Evolutionary conservation across 257 asterid species (phyloP).

Genomic region (Solanum pinnatisectum): DNA sequence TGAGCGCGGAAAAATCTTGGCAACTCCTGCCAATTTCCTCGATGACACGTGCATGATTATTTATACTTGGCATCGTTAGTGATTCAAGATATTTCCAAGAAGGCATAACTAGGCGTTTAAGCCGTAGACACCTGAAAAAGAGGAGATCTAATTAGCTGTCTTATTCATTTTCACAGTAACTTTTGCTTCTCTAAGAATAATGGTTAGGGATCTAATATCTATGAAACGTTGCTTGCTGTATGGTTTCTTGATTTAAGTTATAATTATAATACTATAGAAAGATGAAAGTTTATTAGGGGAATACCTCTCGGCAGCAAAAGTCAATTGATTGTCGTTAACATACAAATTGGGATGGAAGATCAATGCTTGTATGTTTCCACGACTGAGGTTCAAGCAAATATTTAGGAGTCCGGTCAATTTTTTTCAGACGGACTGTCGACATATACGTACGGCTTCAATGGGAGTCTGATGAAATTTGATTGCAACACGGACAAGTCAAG

Average conservation of each 20-base stretch:
- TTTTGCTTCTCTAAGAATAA: neutral
- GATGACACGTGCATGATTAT: slow-evolving; percentile 47
- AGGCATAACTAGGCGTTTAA: slow-evolving; percentile 72
- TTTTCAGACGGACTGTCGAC: slow-evolving; percentile 66
- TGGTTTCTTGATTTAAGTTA: neutral
- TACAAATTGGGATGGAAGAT: slow-evolving; percentile 64
- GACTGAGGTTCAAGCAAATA: slow-evolving; percentile 56
- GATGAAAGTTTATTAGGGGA: neutral
- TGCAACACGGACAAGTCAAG: slow-evolving; percentile 51
- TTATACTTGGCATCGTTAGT: slow-evolving; percentile 66
- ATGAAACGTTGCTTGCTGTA: neutral
- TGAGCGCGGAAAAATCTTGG: slow-evolving; percentile 46
- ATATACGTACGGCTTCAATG: slow-evolving; percentile 58
- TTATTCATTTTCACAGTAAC: neutral
- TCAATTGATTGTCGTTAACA: slow-evolving; percentile 56
- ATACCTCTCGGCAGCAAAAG: slow-evolving; percentile 73
- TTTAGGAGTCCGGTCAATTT: slow-evolving; percentile 46
- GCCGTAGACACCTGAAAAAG: slow-evolving; percentile 54
- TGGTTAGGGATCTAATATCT: neutral
- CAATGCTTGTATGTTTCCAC: slow-evolving; percentile 36
- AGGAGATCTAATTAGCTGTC: neutral
- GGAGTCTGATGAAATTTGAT: slow-evolving; percentile 71
- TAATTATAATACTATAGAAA: neutral
- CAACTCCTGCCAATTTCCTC: slow-evolving; percentile 50
- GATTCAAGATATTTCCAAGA: slow-evolving; percentile 70